Base-by-base conservation (phyloP, 2,329 filamentous ascomycete species). In the Neocatenulostroma microsporum region DNA sequence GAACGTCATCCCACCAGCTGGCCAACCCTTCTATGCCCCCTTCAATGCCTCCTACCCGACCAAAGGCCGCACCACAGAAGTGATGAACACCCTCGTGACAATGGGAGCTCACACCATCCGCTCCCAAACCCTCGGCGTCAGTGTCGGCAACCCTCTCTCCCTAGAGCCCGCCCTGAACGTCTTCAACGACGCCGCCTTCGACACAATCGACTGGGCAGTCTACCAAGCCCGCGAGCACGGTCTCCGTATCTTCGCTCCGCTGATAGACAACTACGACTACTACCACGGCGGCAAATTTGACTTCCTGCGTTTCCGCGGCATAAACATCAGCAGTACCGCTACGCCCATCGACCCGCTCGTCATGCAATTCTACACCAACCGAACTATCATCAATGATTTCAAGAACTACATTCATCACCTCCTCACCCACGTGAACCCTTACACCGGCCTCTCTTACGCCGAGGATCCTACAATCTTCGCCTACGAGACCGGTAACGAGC, bases 251-350 rank as follows among this genome's bases (percentile, higher is more conserved):
- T 53, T 69, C 41, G 58, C 66, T 24, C 67, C 67, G 0, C 49
- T 72, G 38, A 61, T 63, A 4, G 67, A 71, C 47, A 67, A 70
- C 38, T 71, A 64, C 43, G 62, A 70, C 47, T 70, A 70, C 45
- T 71, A 70, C 49, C 68, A 70, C 41, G 67, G 68, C 15, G 68
- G 68, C 6, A 70, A 69, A 49, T 70, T 65, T 53, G 57, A 59
- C 44, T 72, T 69, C 49, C 54, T 70, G 20, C 62, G 68, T 17
- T 71, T 62, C 61, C 55, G 55, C 13, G 67, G 67, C 7, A 59
- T 65, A 48, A 58, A 69, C 46, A 62, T 70, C 34, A 61, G 53
- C 9, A 54, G 58, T 36, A 49, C 40, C 6, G 56, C 62, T 31
- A 51, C 56, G 11, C 56, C 48, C 18, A 42, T 42, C 18, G 62